Evolutionary conservation across 148 eudicot species (phyloP).

Genomic region (Euryodendron excelsum): DNA sequence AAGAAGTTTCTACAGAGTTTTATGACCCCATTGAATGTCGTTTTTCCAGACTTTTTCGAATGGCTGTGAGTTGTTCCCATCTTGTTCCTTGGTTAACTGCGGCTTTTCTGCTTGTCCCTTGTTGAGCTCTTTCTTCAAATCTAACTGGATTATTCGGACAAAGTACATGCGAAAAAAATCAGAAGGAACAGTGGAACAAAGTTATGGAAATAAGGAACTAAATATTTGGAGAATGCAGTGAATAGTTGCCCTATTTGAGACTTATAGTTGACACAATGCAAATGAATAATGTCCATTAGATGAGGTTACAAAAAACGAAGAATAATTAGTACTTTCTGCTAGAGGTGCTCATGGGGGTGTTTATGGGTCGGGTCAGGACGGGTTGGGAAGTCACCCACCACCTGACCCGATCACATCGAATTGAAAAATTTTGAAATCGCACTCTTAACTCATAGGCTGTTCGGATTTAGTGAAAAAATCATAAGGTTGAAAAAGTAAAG

Average conservation of each 20-base stretch:
- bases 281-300: neutral
- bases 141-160: constrained; percentile 4
- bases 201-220: neutral
- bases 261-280: too few relatives aligned
- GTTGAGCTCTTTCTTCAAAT: constrained; percentile 4
- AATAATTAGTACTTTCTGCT: too few relatives aligned
- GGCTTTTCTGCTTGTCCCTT: neutral
- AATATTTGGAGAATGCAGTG: neutral
- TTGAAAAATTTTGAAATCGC: too few relatives aligned
- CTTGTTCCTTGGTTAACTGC: constrained; percentile 3
- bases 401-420: too few relatives aligned
- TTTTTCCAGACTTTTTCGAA: constrained; percentile 12
- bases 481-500: too few relatives aligned
- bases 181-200: neutral
- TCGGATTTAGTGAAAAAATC: too few relatives aligned
- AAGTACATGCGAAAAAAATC: neutral
- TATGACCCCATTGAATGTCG: constrained; percentile 45
- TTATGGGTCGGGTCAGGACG: too few relatives aligned
- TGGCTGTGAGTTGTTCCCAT: constrained; percentile 4
- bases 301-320: neutral
- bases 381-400: too few relatives aligned
- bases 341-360: too few relatives aligned
- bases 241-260: too few relatives aligned
- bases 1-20: constrained; percentile 39
- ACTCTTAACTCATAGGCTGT: too few relatives aligned